Base-by-base conservation (phyloP, 2,329 filamentous ascomycete genomes). In the Cordyceps militaris region DNA sequence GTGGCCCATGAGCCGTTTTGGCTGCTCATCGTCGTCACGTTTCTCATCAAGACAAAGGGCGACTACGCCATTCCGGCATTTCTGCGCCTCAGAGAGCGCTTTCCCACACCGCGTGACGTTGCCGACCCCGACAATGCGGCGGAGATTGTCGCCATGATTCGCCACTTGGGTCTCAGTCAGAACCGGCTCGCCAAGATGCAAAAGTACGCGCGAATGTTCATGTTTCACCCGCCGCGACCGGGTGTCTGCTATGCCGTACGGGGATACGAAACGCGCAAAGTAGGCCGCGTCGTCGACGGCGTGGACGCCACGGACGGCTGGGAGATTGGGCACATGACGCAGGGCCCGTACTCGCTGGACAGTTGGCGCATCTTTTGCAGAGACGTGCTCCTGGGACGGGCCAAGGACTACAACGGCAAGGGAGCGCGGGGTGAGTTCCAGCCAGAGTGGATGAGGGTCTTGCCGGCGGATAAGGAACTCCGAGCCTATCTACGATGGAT, bases 321-420 rank as follows among this genome's bases (percentile, higher is more conserved):
- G 85, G 92, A 97, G 66, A 88, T 96, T 60, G 91, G 87, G 0
- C 89, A 96, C 69, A 75, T 97, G 58, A 91, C 90, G 0, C 85
- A 89, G 56, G 89, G 91, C 16, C 79, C 84, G 1, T 97, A 97
- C 70, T 88, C 90, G 0, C 76, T 93, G 50, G 92, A 97, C 70
- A 92, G 88, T 66, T 97, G 91, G 89, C 84, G 92, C 3, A 96
- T 97, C 62, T 97, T 97, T 71, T 96, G 91, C 69, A 83, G 92
- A 1, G 92, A 97, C 68, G 77, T 80, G 32, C 70, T 96, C 24
- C 80, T 91, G 8, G 86, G 84, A 0, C 70, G 85, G 19, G 83
- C 86, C 1, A 69, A 73, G 10, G 82, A 86, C 61, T 90, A 86
- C 82, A 85, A 84, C 65, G 88, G 87, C 1, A 75, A 72, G 65